Conservation (phyloP, 345 rosid genomes). For the Moringa oleifera region DNA sequence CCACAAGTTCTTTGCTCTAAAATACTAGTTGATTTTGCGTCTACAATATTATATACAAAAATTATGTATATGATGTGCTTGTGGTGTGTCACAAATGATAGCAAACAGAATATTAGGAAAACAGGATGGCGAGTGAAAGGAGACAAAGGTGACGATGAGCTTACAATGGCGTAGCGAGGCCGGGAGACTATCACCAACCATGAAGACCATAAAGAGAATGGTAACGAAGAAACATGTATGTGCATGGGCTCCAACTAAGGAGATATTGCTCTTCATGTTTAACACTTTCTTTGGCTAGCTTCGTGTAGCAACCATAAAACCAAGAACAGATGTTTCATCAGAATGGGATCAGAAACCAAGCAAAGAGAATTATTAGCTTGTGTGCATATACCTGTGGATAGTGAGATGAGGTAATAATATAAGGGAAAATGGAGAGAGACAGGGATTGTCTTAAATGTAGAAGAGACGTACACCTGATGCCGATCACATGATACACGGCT, state of each 20-base stretch:
- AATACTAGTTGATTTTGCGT: no score
- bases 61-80: no score
- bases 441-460: conserved; percentile 29
- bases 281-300: background rate
- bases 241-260: conserved; percentile 10
- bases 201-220: conserved; percentile 18
- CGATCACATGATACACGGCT: conserved; percentile 75
- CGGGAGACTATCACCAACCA: conserved; percentile 13
- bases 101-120: no score
- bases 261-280: conserved; percentile 21
- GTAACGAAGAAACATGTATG: conserved; percentile 13
- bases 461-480: conserved; percentile 33
- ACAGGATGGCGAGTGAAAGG: background rate
- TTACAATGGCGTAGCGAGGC: conserved; percentile 18
- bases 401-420: conserved; percentile 8
- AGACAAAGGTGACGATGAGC: background rate
- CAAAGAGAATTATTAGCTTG: conserved; percentile 1
- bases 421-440: conserved; percentile 3
- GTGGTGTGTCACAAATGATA: no score
- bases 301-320: background rate
- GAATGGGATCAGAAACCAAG: background rate
- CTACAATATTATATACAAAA: no score
- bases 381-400: conserved; percentile 7
- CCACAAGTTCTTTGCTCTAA: no score
- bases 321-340: conserved; percentile 15